These are phyloP conservation scores for Scutellaria galericulata DNA, from an alignment of 257 asterid species.

Conservation along the genomic window DNA sequence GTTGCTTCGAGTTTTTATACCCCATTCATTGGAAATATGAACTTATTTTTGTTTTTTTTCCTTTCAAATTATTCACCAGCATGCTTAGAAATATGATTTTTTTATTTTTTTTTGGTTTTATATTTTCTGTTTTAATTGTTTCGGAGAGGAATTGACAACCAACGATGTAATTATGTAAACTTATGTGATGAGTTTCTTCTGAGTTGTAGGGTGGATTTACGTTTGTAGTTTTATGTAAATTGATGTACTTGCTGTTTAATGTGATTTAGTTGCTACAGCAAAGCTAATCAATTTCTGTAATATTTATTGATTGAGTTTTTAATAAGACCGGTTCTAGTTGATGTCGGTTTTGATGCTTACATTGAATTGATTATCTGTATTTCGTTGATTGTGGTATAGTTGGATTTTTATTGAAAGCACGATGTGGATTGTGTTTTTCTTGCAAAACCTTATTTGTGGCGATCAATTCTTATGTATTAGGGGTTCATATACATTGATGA, in stretches of 20 bases:
- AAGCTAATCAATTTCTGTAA: constrained; percentile 10
- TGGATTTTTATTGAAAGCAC: neutral
- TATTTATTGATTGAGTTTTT: neutral
- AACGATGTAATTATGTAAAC: neutral
- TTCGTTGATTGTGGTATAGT: neutral
- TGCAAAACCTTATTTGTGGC: neutral
- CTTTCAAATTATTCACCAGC: neutral
- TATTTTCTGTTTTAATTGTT: neutral
- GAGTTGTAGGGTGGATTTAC: neutral
- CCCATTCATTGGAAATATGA: neutral
- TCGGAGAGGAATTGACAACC: constrained; percentile 2
- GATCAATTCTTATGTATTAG: neutral
- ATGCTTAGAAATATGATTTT: neutral
- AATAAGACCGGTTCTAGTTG: neutral
- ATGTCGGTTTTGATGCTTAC: neutral
- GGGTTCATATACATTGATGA: neutral
- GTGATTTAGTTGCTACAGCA: neutral
- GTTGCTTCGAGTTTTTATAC: constrained; percentile 17
- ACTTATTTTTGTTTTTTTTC: neutral
- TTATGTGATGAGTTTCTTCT: too few relatives aligned
- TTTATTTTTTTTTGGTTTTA: neutral
- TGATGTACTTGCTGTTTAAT: neutral
- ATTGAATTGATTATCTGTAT: neutral
- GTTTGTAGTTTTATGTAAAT: neutral
- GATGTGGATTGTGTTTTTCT: neutral